Conservation (phyloP, 2,329 filamentous ascomycete species). For the Byssoonygena ceratinophila region DNA sequence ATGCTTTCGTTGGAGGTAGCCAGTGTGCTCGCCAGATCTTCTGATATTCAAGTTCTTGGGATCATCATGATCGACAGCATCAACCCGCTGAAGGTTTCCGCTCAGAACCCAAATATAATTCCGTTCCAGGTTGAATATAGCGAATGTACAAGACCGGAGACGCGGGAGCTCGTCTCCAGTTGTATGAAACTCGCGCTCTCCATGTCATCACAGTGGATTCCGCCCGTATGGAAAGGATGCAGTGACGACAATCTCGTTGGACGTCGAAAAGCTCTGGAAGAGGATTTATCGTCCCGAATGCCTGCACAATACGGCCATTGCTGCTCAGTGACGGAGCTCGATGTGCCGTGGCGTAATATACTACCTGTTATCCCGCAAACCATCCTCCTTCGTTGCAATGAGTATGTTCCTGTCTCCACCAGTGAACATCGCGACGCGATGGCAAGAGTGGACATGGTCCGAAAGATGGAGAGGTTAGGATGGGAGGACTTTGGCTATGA, state of each 20-base stretch:
- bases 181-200: constrained; percentile 13
- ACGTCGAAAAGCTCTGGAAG: constrained; percentile 11
- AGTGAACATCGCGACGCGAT: constrained; percentile 9
- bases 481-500: constrained; percentile 18
- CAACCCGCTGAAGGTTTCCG: constrained; percentile 8
- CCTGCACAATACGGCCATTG: constrained; percentile 3
- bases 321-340: constrained; percentile 1
- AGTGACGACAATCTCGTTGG: constrained; percentile 2
- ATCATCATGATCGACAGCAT: constrained; percentile 20
- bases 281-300: constrained; percentile 9
- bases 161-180: constrained; percentile 11
- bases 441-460: constrained; percentile 16
- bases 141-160: constrained; percentile 12
- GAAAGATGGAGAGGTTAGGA: constrained; percentile 15
- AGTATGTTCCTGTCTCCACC: constrained; percentile 15
- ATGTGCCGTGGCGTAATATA: constrained; percentile 1
- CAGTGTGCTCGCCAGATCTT: constrained; percentile 14
- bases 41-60: constrained; percentile 14
- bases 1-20: constrained; percentile 19
- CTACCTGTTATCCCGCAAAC: constrained; percentile 12
- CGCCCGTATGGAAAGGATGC: constrained; percentile 15
- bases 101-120: not conserved
- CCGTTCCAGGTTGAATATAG: constrained; percentile 12
- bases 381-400: constrained; percentile 16
- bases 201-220: constrained; percentile 16